These are phyloP conservation scores for Cajanus cajan DNA, from an alignment of 306 rosid genomes.

Conservation along the genomic window DNA sequence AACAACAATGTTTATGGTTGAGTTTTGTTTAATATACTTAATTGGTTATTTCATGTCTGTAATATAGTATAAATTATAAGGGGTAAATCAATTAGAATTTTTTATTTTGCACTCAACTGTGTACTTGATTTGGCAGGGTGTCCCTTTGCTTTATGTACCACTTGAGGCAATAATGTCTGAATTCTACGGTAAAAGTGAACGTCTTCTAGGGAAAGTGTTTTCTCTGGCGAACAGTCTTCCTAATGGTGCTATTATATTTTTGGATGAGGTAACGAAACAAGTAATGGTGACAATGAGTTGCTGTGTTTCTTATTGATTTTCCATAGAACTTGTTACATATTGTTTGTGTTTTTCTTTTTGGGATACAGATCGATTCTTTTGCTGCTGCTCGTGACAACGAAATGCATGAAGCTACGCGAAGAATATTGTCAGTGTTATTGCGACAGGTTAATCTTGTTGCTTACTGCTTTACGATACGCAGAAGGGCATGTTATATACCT, in stretches of 20 bases:
- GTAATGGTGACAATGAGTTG: slow-evolving; percentile 8
- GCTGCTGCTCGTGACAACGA: slow-evolving; percentile 79
- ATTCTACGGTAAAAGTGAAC: slow-evolving; percentile 89
- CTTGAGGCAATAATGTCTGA: slow-evolving; percentile 86
- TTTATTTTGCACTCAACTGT: not conserved
- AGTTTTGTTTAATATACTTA: not conserved
- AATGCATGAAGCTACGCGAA: slow-evolving; percentile 92
- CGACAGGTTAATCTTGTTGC: slow-evolving; percentile 42
- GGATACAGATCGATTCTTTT: slow-evolving; percentile 68
- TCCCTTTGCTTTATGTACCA: slow-evolving; percentile 83
- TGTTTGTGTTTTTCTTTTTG: slow-evolving; percentile 15
- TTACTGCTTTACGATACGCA: not conserved
- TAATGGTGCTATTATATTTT: slow-evolving; percentile 79
- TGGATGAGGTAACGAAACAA: slow-evolving; percentile 69
- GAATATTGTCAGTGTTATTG: slow-evolving; percentile 65
- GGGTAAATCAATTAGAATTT: not conserved
- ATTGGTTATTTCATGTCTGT: not conserved
- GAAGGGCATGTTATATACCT: slow-evolving; percentile 3
- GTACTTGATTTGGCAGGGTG: slow-evolving; percentile 58
- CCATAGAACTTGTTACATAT: not conserved
- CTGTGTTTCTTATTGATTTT: not conserved
- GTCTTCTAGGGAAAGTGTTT: slow-evolving; percentile 75
- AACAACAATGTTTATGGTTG: not conserved
- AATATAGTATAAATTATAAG: not conserved
- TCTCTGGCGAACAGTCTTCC: slow-evolving; percentile 76